Conservation (phyloP, 768 basidiomycete genomes). For the Leucosporidium yakuticum region DNA sequence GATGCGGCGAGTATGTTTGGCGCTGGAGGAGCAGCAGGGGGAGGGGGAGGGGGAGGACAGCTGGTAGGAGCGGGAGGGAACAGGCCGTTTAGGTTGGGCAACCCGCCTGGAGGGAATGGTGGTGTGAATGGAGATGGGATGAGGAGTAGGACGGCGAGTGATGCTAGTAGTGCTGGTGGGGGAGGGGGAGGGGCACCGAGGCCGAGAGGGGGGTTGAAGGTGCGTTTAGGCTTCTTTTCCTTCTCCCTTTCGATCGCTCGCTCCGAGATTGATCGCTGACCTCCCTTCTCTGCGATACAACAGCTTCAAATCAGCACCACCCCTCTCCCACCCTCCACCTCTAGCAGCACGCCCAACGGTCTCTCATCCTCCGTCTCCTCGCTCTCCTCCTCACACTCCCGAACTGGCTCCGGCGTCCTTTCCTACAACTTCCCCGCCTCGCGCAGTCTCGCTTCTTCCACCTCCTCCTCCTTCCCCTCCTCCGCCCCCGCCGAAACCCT, state of each 20-base stretch:
- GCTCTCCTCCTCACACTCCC: too few species aligned
- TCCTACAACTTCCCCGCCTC: too few species aligned
- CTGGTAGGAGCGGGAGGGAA: too few species aligned
- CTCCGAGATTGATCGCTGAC: background rate
- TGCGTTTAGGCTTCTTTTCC: background rate
- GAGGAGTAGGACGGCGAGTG: conserved; percentile 8
- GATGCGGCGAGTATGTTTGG: background rate
- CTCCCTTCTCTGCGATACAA: too few species aligned
- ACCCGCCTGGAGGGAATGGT: background rate
- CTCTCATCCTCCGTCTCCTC: too few species aligned
- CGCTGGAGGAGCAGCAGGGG: background rate
- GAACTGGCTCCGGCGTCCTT: too few species aligned
- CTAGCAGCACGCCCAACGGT: too few species aligned
- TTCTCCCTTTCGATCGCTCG: background rate
- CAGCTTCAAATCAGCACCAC: conserved; percentile 14
- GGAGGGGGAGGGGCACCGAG: background rate
- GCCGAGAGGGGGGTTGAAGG: conserved; percentile 9
- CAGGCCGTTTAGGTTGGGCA: too few species aligned
- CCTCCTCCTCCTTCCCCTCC: background rate
- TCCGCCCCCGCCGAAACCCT: too few species aligned
- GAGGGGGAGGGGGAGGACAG: background rate
- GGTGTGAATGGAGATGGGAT: background rate
- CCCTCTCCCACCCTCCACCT: background rate
- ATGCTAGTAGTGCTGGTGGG: background rate
- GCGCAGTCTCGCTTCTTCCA: background rate